Base-by-base conservation (phyloP, 148 eudicot genomes). In the Fagopyrum tataricum region DNA sequence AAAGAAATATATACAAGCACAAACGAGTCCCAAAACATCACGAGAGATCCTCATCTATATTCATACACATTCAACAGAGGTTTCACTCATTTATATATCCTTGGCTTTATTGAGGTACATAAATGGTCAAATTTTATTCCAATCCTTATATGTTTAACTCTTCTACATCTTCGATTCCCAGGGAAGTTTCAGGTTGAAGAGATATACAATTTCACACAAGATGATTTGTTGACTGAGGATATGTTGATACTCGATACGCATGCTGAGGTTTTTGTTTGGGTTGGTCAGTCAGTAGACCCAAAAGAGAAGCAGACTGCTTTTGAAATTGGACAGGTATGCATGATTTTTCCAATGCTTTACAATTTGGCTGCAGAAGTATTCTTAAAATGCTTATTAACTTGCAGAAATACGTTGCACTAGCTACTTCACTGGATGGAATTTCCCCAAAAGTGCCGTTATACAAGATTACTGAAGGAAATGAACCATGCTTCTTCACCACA, bases 141-240 rank as follows among this genome's bases (percentile, higher is more conserved):
- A 39, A 47, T 75, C 51, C 53, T 67, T 51, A 56, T 5, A 84
- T 80, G 72, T 64, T 64, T 39, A 67, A 62, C 71, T 74, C 51
- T 76, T 83, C 72, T 76, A 78, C 78, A 70, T 52, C 72, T 70
- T 75, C 75, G 78, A 81, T 55, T 31, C 72, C 77, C 87, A 96
- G 99, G 96, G 72, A 96, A 92, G 81, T 83, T 96, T 81, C 85
- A 92, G 99, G 88, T 89, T 76, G 99, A 92, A 77, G 99, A 96
- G 85, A 79, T 96, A 73, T 83, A 87, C 85, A 96, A 92, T 77
- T 96, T 96, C 70, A 83, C 90, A 26, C 99, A 96, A 84, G 99
- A 96, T 84, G 99, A 96, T 81, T 82, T 96, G 70, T 82, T 96
- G 86, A 90, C 99, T 2, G 99, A 96, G 82, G 99, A 96, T 80